Evolutionary conservation across 1,284 basidiomycete genomes (phyloP).

Genomic region (Trametes polyzona): DNA sequence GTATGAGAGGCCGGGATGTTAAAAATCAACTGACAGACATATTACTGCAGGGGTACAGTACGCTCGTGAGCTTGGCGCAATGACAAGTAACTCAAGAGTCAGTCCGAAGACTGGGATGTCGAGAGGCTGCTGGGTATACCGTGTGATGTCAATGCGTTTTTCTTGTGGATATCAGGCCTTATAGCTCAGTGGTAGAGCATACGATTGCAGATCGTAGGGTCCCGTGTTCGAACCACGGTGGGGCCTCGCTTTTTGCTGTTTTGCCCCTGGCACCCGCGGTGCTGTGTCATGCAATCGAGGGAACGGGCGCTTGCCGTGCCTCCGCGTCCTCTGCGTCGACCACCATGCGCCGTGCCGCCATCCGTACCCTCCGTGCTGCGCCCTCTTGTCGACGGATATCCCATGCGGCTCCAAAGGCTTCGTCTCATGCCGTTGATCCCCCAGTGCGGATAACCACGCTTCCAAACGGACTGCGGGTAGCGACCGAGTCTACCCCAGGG

Average conservation of each 20-base stretch:
- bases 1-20: no score
- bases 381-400: slow-evolving; percentile 1
- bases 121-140: not conserved
- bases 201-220: slow-evolving; percentile 39
- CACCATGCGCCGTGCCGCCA: slow-evolving; percentile 30
- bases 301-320: not conserved
- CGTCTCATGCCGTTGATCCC: slow-evolving; percentile 28
- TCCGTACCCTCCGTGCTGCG: slow-evolving; percentile 23
- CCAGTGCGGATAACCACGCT: slow-evolving; percentile 78
- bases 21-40: no score
- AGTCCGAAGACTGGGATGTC: not conserved
- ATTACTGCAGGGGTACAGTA: no score
- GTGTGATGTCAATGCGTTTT: not conserved
- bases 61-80: no score
- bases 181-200: slow-evolving; percentile 42
- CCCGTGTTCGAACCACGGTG: slow-evolving; percentile 38
- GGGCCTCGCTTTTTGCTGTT: slow-evolving; percentile 30
- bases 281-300: not conserved
- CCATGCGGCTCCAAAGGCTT: not conserved
- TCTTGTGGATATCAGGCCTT: slow-evolving; percentile 12
- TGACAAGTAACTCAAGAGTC: not conserved
- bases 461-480: slow-evolving; percentile 91
- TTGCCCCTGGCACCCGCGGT: no score
- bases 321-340: not conserved
- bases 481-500: slow-evolving; percentile 89